Evolutionary conservation across 331 rosid genomes (phyloP), one percentile per base, ranked within the genome.

Genomic region (Prunus yedoensis): DNA sequence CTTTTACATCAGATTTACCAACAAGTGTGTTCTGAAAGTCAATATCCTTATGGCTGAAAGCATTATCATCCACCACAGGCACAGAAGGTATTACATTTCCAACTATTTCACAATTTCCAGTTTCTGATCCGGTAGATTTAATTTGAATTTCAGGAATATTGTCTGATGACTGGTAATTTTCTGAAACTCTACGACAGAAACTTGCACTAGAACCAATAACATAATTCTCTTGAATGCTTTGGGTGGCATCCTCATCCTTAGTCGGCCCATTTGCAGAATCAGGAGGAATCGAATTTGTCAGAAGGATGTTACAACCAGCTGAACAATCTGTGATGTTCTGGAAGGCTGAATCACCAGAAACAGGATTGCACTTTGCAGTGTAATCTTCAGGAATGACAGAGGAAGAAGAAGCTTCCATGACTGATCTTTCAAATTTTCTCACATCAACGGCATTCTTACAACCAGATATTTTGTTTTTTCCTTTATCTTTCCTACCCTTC

Each of bases 401-500:
- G 45, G 83, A 76, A 72, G 89, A 86, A 65, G 88, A 52, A 82
- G 88, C 79, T 79, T 75, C 85, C 23, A 49, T 43, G 49, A 57
- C 72, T 78, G 83, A 75, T 30, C 81, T 83, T 27, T 73, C 88
- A 75, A 78, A 84, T 71, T 79, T 78, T 64, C 70, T 78, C 77
- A 72, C 75, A 80, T 84, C 83, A 72, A 30, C 75, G 51, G 79
- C 56, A 75, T 57, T 52, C 77, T 73, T 81, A 76, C 80, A 76
- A 72, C 74, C 73, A 66, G 75, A 66, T 15, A 47, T 85, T 80
- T n/a, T 90, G 68, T 56, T 87, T 85, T 85, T 95, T 49, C 83
- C 87, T 83, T 85, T 95, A 74, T 80, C 87, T 81, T 87, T 89
- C 79, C 84, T 85, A 77, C 77, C 78, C 90, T 85, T 94, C 87